Evolutionary conservation across 768 basidiomycete genomes (phyloP), one percentile per base, ranked within the genome.

Genomic region (Tephrocybe sp.): DNA sequence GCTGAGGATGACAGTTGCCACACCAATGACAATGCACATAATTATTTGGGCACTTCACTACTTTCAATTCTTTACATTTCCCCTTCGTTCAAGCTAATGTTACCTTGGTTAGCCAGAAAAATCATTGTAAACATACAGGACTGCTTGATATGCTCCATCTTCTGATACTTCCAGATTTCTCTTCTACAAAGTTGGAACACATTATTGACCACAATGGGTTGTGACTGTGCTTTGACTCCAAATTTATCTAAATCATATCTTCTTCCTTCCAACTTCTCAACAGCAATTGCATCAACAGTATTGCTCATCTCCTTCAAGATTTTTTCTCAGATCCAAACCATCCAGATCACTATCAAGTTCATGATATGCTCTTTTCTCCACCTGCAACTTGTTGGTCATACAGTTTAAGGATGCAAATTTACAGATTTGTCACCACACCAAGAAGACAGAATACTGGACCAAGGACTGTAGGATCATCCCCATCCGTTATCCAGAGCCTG

Each of bases 391-490:
- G 8, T 24, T 24, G 0, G 41, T 56, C 1, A 40, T 61, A 3
- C 57, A 47, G 0, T 61, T 61, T 53, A 57, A 59, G 8, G 45
- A 40, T 3, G 9, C 50, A 1, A 61, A 65, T 34, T 14, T 24
- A 0, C 49, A 56, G 0, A 11, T 72, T 0, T 73, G 71, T 67
- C 41, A 48, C 3, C 24, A 40, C 0, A 48, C 55, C 0, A 20
- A 30, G 0, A 41, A 34, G 1, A 55, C 54, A 0, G 23, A 46
- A 15, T 76, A 64, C 46, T 73, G 72, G 71, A 15, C 8, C 0
- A 68, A 66, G 41, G 36, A 56, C 12, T 6, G 60, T 0, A 75
- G 74, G 73, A 67, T 75, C 7, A 28, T 76, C 8, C 74, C 71
- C 0, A 69, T 75, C 12, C 71, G 75, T 42, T 48, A 62, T 1